Base-by-base conservation (phyloP, 2,329 filamentous ascomycete genomes). In the Lasiodiplodia sp. region DNA sequence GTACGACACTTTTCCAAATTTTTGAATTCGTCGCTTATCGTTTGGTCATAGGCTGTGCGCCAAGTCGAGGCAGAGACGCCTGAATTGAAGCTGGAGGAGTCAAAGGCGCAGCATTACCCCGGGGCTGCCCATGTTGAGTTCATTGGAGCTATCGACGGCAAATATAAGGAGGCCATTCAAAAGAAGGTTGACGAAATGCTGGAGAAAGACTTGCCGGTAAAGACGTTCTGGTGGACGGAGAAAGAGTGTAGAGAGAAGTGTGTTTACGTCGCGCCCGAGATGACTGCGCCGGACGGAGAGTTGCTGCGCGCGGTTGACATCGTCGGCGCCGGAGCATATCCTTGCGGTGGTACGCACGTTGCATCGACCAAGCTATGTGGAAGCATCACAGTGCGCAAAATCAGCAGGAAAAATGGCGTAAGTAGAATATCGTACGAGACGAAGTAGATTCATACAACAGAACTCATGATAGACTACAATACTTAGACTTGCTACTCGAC, bases 281-380 rank as follows among this genome's bases (percentile, higher is more conserved):
- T 64, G 56, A 67, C 52, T 12, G 69, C 51, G 47, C 68, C 66
- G 31, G 73, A 3, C 73, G 65, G 65, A 4, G 55, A 67, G 23
- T 34, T 67, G 18, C 55, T 90, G 38, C 82, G 91, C 10, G 89
- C 92, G 0, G 90, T 93, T 28, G 86, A 87, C 69, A 91, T 93
- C 69, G 86, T 88, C 0, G 90, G 90, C 0, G 86, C 87, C 0
- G 91, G 90, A 72, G 86, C 86, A 31, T 93, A 93, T 80, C 90
- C 91, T 1, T 93, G 91, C 77, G 91, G 91, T 8, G 91, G 91
- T 0, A 93, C 91, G 31, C 91, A 93, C 81, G 90, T 93, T 3
- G 81, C 85, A 37, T 85, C 47, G 4, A 63, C 56, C 16, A 68
- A 63, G 65, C 44, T 67, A 23, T 67, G 65, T 7, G 65, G 65